Percentiles rank a stretch among this genome's conserved stretches.
phyloP scores from a whole-genome alignment of 192 early-diverging fungal species.

The Chytriomyces confervae region DNA sequence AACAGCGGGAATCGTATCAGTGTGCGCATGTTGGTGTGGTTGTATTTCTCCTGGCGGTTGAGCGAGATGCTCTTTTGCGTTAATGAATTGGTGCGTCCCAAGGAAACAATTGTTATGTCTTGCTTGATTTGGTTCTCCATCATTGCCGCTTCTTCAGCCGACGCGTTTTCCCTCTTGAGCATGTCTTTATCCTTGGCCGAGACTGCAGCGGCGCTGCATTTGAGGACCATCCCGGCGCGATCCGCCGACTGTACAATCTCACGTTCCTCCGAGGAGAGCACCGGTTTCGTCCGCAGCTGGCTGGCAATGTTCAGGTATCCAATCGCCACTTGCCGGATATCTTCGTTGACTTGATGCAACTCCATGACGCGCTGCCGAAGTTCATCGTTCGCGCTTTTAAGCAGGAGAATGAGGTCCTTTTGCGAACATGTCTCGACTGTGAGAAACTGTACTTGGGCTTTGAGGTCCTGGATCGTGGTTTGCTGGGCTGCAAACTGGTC shows the following conservation, averaged over 20 bases:
- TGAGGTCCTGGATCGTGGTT: conserved; percentile 10
- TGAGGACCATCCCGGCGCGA: conserved; percentile 1
- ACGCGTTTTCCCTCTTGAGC: not conserved
- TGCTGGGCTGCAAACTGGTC: not conserved
- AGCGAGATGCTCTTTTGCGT: not conserved
- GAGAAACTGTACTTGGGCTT: not conserved
- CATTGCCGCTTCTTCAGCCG: not conserved
- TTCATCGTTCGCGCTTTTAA: not conserved
- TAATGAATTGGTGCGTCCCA: not conserved
- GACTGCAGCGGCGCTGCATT: conserved; percentile 1
- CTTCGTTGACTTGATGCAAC: conserved; percentile 7
- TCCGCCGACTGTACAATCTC: conserved; percentile 26
- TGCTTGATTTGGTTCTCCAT: not conserved
- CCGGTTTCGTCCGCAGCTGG: not conserved
- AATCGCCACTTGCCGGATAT: conserved; percentile 2
- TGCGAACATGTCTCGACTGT: conserved; percentile 7
- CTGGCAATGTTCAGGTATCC: conserved; percentile 23
- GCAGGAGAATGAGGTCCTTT: not conserved
- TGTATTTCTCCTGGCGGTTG: not conserved
- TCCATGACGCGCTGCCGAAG: conserved; percentile 4
- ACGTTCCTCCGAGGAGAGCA: not conserved
- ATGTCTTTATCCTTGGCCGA: not conserved
- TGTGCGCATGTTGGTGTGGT: conserved; percentile 27
- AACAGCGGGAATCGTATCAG: conserved; percentile 50
- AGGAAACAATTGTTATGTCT: not conserved